Base-by-base conservation (phyloP, 805 yeast species). In the Torulaspora gathmanii region DNA sequence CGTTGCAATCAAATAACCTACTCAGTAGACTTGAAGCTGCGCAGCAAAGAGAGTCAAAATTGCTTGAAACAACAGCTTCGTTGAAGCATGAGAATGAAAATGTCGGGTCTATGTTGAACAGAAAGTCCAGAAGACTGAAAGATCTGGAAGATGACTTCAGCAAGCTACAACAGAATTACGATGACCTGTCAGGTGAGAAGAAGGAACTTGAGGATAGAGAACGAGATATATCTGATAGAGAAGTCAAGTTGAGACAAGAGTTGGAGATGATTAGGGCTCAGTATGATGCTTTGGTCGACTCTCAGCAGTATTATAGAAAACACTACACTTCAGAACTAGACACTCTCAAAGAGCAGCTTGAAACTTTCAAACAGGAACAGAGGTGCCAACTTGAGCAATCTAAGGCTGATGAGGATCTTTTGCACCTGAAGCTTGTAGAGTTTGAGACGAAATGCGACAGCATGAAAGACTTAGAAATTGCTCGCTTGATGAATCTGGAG, bases 1-100 rank as follows among this genome's bases (percentile, higher is more conserved):
- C 65, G 43, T 64, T 53, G 3, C 73, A 70, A 47, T 62, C 67
- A 6, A 70, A 70, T 29, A 79, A 79, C 38, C 81, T 81, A 45
- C 66, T 78, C 37, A 69, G 76, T 52, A 78, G 76, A 52, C 58
- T 69, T 8, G 82, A 79, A 51, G 61, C 72, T 38, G 72, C 65
- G 44, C 56, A 68, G 61, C 54, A 69, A 57, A 54, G 54, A 52
- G 60, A 69, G 70, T 35, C 68, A 49, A 79, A 79, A 61, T 77
- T 80, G 49, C 68, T 72, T 54, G 72, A 77, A 41, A 65, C 72
- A 23, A 56, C 73, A 42, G 79, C 87, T 25, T 81, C 80, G 51
- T 70, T 84, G 30, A 83, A 83, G 62, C 90, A 84, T 61, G 91
- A 87, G 56, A 82, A 82, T 54, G 89, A 85, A 51, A 82, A 82